A percentile compares a stretch with the other conserved stretches of the same genome.
These are phyloP conservation scores for Alternaria viburni DNA, from an alignment of 2,329 filamentous ascomycete genomes.

Conservation along the genomic window DNA sequence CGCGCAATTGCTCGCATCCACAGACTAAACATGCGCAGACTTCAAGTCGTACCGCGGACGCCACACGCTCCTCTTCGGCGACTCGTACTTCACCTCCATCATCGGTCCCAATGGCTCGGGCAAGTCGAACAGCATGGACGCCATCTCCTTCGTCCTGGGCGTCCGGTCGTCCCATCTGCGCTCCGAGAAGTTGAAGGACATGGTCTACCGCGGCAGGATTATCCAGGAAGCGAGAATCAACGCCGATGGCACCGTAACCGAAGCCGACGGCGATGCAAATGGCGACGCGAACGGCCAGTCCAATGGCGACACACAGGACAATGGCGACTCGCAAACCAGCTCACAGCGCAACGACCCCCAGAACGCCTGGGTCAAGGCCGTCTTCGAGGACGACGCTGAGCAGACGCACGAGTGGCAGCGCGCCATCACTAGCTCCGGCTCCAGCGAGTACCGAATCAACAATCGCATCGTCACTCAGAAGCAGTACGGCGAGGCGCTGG, in stretches of 20 bases:
- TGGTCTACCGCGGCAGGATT: constrained; percentile 94
- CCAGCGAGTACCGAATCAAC: constrained; percentile 97
- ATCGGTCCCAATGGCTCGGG: constrained; percentile 99
- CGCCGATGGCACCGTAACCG: constrained; percentile 79
- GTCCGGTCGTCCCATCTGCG: constrained; percentile 99
- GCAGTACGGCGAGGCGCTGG: constrained; percentile 91
- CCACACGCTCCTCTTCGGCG: constrained; percentile 90
- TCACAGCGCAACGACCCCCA: constrained; percentile 80
- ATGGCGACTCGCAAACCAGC: constrained; percentile 62
- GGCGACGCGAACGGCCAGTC: constrained; percentile 38
- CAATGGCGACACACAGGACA: constrained; percentile 55
- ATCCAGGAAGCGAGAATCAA: constrained; percentile 92
- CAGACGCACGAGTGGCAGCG: constrained; percentile 97
- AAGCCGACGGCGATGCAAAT: constrained; percentile 45
- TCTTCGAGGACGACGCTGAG: constrained; percentile 96
- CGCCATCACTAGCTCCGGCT: constrained; percentile 84
- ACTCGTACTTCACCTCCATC: constrained; percentile 98
- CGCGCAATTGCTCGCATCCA: constrained; percentile 14
- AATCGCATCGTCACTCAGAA: constrained; percentile 85
- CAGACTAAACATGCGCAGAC: constrained; percentile 61
- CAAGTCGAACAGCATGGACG: constrained; percentile 99
- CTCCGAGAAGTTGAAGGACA: constrained; percentile 89
- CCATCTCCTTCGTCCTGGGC: constrained; percentile 97
- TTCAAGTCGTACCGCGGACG: constrained; percentile 99
- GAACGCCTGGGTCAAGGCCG: constrained; percentile 98